Evolutionary conservation across 192 early-diverging fungal species (phyloP).

Genomic region (Coemansia sp.): DNA sequence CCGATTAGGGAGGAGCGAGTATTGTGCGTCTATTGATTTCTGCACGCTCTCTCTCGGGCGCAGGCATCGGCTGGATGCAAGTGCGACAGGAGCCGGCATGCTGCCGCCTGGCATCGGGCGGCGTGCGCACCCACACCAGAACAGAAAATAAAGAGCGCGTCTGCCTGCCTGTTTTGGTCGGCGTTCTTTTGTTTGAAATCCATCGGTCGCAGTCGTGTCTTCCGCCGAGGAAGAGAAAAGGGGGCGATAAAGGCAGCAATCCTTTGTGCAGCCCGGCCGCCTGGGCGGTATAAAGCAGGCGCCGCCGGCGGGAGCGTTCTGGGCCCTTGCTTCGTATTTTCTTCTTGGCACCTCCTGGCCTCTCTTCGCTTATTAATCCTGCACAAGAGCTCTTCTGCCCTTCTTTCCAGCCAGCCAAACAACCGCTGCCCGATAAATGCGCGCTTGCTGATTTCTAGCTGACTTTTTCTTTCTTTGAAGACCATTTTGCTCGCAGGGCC

Average conservation of each 20-base stretch:
- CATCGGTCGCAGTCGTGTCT: not conserved
- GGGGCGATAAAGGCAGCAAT: no score
- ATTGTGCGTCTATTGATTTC: no score
- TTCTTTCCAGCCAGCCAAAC: not conserved
- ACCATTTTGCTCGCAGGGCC: not conserved
- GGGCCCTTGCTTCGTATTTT: not conserved
- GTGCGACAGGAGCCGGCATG: constrained; percentile 4
- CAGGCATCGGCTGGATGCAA: constrained; percentile 7
- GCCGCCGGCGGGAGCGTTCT: not conserved
- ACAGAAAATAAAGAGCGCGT: no score
- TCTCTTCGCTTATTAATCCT: not conserved
- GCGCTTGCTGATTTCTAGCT: constrained; percentile 1
- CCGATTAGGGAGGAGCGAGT: no score
- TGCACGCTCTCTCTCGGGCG: not conserved
- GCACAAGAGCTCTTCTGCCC: not conserved
- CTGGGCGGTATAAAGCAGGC: not conserved
- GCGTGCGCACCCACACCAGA: not conserved
- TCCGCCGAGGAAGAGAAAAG: not conserved
- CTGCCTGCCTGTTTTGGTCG: not conserved
- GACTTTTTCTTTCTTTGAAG: constrained; percentile 1
- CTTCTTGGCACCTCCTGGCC: not conserved
- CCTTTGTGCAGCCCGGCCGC: not conserved
- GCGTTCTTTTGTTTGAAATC: not conserved
- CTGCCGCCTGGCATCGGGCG: not conserved
- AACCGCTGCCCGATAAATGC: constrained; percentile 1